These are phyloP conservation scores for Cytospora chrysosperma DNA, from an alignment of 2,329 filamentous ascomycete genomes.

Conservation along the genomic window DNA sequence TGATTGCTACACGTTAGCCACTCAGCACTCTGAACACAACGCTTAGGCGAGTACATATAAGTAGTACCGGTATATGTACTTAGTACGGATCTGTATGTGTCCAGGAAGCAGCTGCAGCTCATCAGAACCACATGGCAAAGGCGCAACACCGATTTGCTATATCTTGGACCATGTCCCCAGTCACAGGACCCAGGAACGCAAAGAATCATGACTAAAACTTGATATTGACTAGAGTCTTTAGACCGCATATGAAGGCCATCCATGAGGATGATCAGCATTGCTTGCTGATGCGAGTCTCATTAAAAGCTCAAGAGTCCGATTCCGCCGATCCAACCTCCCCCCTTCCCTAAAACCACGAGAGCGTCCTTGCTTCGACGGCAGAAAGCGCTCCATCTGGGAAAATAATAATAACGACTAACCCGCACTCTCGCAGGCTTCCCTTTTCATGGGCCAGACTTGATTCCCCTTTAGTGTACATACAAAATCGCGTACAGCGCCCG, in stretches of 20 bases:
- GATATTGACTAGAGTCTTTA: slow-evolving; percentile 8
- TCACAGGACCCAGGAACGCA: neutral
- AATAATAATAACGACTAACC: slow-evolving; percentile 10
- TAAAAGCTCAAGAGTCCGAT: neutral
- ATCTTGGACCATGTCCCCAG: too few species aligned
- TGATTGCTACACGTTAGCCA: too few species aligned
- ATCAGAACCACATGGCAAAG: neutral
- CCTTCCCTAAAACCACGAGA: slow-evolving; percentile 3
- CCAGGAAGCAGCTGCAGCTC: neutral
- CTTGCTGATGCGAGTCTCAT: slow-evolving; percentile 10
- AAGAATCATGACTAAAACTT: neutral
- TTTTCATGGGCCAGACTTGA: slow-evolving; percentile 3
- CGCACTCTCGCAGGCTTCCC: slow-evolving; percentile 2
- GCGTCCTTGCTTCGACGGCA: neutral
- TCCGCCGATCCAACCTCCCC: slow-evolving; percentile 21
- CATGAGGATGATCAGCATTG: neutral
- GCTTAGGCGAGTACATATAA: too few species aligned
- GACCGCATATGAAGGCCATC: neutral
- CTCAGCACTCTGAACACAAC: too few species aligned
- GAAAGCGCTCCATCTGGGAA: neutral
- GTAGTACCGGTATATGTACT: neutral
- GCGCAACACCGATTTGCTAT: neutral
- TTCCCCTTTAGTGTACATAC: slow-evolving; percentile 21
- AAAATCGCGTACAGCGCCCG: slow-evolving; percentile 18
- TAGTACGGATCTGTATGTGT: neutral